A percentile compares a stretch with the other conserved stretches of the same genome.
These are phyloP conservation scores for Aegle marmelos DNA, from an alignment of 345 rosid genomes.

Conservation along the genomic window DNA sequence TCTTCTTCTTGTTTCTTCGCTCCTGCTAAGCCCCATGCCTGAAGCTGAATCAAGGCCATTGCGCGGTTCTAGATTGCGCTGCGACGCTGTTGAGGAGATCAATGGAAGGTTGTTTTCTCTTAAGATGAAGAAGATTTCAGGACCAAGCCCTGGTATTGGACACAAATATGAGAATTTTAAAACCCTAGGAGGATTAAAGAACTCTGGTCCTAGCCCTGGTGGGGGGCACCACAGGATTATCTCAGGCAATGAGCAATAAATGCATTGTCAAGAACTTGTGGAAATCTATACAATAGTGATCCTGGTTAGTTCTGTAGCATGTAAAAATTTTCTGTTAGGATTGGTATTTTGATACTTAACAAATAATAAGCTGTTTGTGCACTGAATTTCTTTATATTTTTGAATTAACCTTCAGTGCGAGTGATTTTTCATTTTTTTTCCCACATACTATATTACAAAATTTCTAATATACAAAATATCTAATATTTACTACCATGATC, in stretches of 20 bases:
- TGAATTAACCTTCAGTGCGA: neutral
- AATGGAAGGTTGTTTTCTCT: slow-evolving; percentile 5
- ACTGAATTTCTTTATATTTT: neutral
- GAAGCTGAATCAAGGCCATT: slow-evolving; percentile 28
- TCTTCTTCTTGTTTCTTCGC: slow-evolving; percentile 17
- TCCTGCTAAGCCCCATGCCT: slow-evolving; percentile 7
- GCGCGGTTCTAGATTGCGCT: slow-evolving; percentile 5
- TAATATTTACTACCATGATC: too few relatives aligned
- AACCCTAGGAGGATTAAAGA: neutral
- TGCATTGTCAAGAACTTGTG: too few relatives aligned
- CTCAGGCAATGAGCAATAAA: slow-evolving; percentile 17
- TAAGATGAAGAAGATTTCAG: slow-evolving; percentile 25
- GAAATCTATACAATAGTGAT: neutral
- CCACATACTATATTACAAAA: too few relatives aligned
- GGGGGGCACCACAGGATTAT: slow-evolving; percentile 33
- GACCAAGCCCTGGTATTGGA: slow-evolving; percentile 42
- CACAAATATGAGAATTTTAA: slow-evolving; percentile 10
- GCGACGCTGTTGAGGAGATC: neutral
- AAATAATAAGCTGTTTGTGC: neutral
- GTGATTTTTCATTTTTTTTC: neutral
- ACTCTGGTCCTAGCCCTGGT: slow-evolving; percentile 50
- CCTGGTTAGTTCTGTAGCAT: neutral
- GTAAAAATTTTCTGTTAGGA: neutral
- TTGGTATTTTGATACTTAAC: neutral
- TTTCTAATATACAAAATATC: too few relatives aligned